Conservation (phyloP, 2,329 filamentous ascomycete genomes). For the Lasiodiplodia citricola region DNA sequence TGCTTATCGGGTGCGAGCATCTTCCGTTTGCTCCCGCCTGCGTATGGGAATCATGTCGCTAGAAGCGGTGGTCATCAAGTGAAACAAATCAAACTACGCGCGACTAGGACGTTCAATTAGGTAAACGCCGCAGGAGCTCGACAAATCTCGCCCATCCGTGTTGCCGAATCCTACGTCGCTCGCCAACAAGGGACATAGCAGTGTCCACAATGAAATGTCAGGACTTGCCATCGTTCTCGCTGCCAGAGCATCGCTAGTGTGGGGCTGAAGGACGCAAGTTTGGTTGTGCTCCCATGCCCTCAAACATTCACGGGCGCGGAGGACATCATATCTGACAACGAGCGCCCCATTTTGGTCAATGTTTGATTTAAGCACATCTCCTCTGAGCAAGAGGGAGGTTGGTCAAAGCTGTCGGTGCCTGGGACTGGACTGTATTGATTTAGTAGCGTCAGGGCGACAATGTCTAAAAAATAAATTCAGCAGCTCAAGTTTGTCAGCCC, state of each 20-base stretch:
- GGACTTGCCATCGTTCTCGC: background rate
- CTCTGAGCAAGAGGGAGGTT: background rate
- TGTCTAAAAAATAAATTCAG: background rate
- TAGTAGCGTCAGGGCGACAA: background rate
- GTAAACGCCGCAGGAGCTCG: background rate
- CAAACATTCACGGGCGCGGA: background rate
- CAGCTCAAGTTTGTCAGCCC: background rate
- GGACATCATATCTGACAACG: background rate
- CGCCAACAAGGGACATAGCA: background rate
- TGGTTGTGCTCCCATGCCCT: background rate
- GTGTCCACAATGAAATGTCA: background rate
- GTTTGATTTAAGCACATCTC: background rate
- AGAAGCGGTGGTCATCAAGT: background rate
- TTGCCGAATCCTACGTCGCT: background rate
- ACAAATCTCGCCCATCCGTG: background rate
- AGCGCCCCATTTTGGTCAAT: background rate
- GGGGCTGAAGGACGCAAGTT: background rate
- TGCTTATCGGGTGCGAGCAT: background rate
- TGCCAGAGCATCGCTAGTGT: background rate
- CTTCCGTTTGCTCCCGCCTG: background rate
- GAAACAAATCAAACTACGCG: background rate
- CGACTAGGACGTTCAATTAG: background rate
- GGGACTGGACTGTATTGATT: background rate
- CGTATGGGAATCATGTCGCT: background rate
- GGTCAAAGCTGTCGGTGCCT: background rate